Percentiles rank a stretch among this genome's conserved stretches.
These are phyloP conservation scores for Pulveroboletus frians DNA, from an alignment of 768 basidiomycete species.

Conservation along the genomic window DNA sequence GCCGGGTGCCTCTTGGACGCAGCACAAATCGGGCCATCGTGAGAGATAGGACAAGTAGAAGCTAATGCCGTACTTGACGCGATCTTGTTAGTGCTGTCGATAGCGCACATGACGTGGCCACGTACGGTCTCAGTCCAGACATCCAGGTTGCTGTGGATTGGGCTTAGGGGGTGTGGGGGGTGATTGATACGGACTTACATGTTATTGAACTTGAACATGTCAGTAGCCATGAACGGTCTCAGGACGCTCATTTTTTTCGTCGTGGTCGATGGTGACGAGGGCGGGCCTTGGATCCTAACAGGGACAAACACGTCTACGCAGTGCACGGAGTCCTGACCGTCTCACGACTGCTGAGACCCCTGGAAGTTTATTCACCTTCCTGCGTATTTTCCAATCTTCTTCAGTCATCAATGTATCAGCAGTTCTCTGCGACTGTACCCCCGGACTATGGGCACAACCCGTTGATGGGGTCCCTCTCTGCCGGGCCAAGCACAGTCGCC, in stretches of 20 bases:
- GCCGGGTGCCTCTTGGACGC: conserved; percentile 72
- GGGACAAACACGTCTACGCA: conserved; percentile 17
- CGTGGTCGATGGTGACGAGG: not conserved
- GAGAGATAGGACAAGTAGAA: conserved; percentile 89
- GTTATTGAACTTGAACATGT: conserved; percentile 91
- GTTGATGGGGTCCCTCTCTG: conserved; percentile 29
- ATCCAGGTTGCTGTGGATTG: conserved; percentile 71
- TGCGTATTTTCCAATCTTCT: conserved; percentile 21
- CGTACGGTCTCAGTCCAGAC: conserved; percentile 95
- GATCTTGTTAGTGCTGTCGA: conserved; percentile 1
- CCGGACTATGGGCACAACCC: conserved; percentile 32
- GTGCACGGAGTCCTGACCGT: conserved; percentile 26
- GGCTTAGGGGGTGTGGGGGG: conserved; percentile 2
- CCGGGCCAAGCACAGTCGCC: conserved; percentile 31
- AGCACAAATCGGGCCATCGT: conserved; percentile 90
- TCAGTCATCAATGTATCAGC: conserved; percentile 31
- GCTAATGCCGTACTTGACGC: conserved; percentile 68
- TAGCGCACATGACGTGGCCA: conserved; percentile 1
- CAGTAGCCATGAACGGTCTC: conserved; percentile 81
- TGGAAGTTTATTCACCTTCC: conserved; percentile 22
- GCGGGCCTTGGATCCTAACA: conserved; percentile 27
- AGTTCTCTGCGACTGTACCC: conserved; percentile 31
- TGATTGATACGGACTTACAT: conserved; percentile 45
- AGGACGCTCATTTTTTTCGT: conserved; percentile 69
- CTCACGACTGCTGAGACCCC: conserved; percentile 21